Conservation (phyloP, 495 filamentous ascomycete species). For the Xylaria castorea region DNA sequence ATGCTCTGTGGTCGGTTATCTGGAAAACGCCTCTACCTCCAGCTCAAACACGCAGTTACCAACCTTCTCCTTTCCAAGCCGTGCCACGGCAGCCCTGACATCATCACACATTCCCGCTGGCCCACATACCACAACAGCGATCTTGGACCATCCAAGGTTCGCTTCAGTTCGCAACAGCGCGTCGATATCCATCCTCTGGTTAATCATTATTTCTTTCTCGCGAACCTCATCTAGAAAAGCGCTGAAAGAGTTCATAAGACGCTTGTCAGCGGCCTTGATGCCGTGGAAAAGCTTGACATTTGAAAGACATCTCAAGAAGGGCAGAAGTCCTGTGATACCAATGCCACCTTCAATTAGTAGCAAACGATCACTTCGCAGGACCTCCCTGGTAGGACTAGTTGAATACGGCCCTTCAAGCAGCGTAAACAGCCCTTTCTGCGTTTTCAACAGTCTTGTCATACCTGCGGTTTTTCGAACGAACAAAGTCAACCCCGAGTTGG, state of each 20-base stretch:
- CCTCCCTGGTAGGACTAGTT: not conserved
- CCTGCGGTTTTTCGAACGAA: not conserved
- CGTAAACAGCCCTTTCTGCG: not conserved
- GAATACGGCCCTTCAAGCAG: not conserved
- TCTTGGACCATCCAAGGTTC: not conserved
- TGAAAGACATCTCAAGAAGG: not conserved
- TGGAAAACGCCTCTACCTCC: not conserved
- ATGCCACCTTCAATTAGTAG: not conserved
- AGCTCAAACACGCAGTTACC: not conserved
- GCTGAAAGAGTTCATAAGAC: not conserved
- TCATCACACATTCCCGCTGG: constrained; percentile 8
- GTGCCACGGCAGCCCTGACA: not conserved
- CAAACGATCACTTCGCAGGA: not conserved
- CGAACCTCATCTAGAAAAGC: not conserved
- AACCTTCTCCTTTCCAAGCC: not conserved
- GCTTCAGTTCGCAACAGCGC: not conserved
- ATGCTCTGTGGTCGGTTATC: not conserved
- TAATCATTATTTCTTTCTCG: not conserved
- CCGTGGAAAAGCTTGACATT: not conserved
- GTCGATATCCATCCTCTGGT: not conserved
- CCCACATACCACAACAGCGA: not conserved
- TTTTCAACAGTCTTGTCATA: not conserved
- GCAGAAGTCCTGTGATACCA: not conserved
- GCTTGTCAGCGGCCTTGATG: not conserved
- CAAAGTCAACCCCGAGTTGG: not conserved